These are phyloP conservation scores for Oryza meyeriana DNA, from an alignment of 176 grass and related monocot species.

Conservation along the genomic window DNA sequence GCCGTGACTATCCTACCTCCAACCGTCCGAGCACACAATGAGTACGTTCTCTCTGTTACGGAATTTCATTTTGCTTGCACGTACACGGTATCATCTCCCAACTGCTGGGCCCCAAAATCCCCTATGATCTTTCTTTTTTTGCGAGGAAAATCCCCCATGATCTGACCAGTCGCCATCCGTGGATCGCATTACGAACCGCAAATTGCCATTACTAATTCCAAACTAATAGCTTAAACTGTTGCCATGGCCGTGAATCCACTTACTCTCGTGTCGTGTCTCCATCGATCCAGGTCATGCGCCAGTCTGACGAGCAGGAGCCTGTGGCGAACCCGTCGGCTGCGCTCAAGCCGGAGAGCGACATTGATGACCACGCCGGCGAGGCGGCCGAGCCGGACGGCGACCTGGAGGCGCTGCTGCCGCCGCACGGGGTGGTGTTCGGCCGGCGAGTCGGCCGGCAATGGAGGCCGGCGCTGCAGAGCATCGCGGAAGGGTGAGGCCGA, in stretches of 20 bases:
- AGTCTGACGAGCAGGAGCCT: neutral
- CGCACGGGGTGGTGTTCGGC: constrained; percentile 22
- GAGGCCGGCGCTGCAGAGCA: constrained; percentile 82
- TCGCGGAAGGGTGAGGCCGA: constrained; percentile 54
- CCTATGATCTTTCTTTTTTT: too few species aligned
- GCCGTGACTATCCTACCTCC: too few species aligned
- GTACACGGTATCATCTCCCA: neutral
- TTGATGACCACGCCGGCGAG: neutral
- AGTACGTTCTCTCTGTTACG: neutral
- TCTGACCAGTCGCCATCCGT: neutral
- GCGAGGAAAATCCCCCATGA: neutral
- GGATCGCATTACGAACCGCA: neutral
- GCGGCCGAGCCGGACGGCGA: constrained; percentile 30
- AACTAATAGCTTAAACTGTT: too few species aligned
- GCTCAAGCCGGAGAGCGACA: neutral
- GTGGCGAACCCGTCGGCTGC: neutral
- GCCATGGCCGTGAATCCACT: constrained; percentile 16
- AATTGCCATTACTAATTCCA: neutral
- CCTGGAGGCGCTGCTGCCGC: constrained; percentile 33
- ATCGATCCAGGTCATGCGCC: constrained; percentile 33
- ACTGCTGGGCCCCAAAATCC: neutral
- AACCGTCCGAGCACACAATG: too few species aligned
- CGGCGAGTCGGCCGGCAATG: constrained; percentile 47
- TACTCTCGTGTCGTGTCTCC: neutral
- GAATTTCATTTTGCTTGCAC: neutral